Conservation (phyloP, 2,329 filamentous ascomycete species). For the Esteya vermicola region DNA sequence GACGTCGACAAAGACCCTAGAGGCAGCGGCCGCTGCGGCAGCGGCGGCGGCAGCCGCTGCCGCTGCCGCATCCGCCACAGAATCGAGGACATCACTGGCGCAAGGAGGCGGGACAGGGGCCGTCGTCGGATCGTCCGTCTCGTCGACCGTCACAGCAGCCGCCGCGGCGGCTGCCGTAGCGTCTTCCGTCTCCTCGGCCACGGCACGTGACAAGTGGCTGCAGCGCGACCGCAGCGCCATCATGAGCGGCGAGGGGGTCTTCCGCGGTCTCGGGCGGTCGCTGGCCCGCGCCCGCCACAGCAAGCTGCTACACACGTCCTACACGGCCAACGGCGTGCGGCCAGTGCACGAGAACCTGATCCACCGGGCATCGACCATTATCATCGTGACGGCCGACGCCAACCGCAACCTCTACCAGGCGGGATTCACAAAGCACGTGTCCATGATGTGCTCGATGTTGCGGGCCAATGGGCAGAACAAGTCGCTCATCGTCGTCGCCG, state of each 20-base stretch:
- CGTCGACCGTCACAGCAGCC: not conserved
- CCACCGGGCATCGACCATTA: constrained; percentile 72
- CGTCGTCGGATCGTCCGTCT: too few relatives aligned
- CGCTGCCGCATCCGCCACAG: not conserved
- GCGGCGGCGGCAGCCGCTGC: not conserved
- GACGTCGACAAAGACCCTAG: constrained; percentile 58
- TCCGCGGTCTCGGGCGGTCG: constrained; percentile 74
- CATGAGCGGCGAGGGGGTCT: constrained; percentile 88
- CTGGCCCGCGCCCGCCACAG: constrained; percentile 77
- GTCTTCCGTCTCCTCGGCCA: too few relatives aligned
- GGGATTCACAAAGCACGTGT: constrained; percentile 89
- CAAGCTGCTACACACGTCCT: constrained; percentile 83
- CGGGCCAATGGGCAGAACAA: constrained; percentile 69
- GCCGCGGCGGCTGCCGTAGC: not conserved
- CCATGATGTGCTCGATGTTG: constrained; percentile 85
- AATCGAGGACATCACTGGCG: not conserved
- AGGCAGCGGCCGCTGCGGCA: constrained; percentile 19
- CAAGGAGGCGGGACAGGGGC: too few relatives aligned
- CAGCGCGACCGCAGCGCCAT: constrained; percentile 49
- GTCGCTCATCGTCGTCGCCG: constrained; percentile 77
- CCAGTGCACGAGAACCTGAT: constrained; percentile 91
- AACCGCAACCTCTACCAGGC: constrained; percentile 89
- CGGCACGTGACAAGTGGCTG: constrained; percentile 36
- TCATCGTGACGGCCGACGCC: constrained; percentile 85
- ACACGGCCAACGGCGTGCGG: constrained; percentile 82